Base-by-base conservation (phyloP, 352 stramenopile species). In the Phytopythium montanum region DNA sequence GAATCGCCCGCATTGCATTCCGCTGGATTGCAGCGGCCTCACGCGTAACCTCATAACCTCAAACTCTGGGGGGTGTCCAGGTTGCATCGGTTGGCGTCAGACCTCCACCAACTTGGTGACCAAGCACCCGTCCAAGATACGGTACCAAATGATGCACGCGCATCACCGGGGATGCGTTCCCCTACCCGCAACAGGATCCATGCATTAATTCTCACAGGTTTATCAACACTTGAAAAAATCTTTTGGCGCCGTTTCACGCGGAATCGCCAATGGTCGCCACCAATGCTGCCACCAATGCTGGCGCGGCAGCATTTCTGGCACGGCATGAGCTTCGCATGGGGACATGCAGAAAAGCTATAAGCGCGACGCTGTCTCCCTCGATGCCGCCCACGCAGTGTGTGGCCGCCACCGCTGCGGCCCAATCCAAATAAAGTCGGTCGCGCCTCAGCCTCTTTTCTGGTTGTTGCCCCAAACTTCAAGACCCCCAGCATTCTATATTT, bases 401-500 rank as follows among this genome's bases (percentile, higher is more conserved):
- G n/a, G n/a, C 14, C 38, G 5, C 13, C 38, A 16, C 34, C 34
- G 34, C 34, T 41, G 34, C 36, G 36, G 12, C 33, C 9, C 33
- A 38, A 38, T 23, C 39, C 23, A 31, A 50, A 54, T 28, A 39
- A 45, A 56, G 18, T 38, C 50, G 34, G 31, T 41, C 34, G 52
- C 14, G 19, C 25, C 16, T 38, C n/a, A 34, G 52, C 14, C 21
- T n/a, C n/a, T 48, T 42, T 59, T 59, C 18, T 34, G 34, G 28
- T 33, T 12, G 36, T 16, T 10, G 19, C 23, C 45, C 21, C 19
- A 25, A 46, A 36, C 33, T 34, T 45, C 52, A 44, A 38, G 34
- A 48, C 64, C 64, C 68, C 21, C 42, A 12, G 19, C 62, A 65
- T 13, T 59, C 14, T 42, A 70, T 74, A 23, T 58, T 6, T 21